These are phyloP conservation scores for Saccharomycopsis schoenii DNA, from an alignment of 805 yeast genomes.

Conservation along the genomic window DNA sequence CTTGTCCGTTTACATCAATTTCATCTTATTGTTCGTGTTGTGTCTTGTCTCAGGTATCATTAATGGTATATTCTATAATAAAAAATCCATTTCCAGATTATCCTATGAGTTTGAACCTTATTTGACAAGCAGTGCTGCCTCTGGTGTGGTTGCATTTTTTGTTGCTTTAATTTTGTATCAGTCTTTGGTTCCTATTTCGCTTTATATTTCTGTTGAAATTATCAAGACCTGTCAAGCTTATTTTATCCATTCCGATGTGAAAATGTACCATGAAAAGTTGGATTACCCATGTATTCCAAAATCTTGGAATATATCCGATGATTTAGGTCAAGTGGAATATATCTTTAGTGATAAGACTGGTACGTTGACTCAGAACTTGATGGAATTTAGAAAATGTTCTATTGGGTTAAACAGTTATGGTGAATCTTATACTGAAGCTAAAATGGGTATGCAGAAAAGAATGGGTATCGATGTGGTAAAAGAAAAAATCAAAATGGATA, in stretches of 20 bases:
- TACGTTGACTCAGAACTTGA: conserved; percentile 70
- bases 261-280: conserved; percentile 57
- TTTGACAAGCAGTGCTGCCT: conserved; percentile 49
- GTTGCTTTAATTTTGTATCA: conserved; percentile 69
- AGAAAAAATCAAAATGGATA: conserved; percentile 26
- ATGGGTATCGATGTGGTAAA: conserved; percentile 50
- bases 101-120: conserved; percentile 55
- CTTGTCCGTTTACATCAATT: conserved; percentile 54
- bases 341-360: conserved; percentile 81
- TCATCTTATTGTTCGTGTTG: conserved; percentile 46
- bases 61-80: conserved; percentile 54
- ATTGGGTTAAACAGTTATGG: conserved; percentile 62
- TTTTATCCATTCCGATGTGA: conserved; percentile 60
- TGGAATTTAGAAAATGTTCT: conserved; percentile 75
- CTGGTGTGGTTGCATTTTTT: conserved; percentile 60
- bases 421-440: conserved; percentile 68
- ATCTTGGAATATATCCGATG: conserved; percentile 78
- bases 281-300: conserved; percentile 76
- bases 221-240: conserved; percentile 69
- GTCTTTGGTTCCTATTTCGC: conserved; percentile 70
- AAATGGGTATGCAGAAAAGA: conserved; percentile 60
- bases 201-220: conserved; percentile 70
- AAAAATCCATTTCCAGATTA: conserved; percentile 34
- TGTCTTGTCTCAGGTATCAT: conserved; percentile 63
- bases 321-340: conserved; percentile 75